A percentile compares a stretch with the other conserved stretches of the same genome.
phyloP scores from a whole-genome alignment of 2,329 filamentous ascomycete species.

The Graphilbum sp. region DNA sequence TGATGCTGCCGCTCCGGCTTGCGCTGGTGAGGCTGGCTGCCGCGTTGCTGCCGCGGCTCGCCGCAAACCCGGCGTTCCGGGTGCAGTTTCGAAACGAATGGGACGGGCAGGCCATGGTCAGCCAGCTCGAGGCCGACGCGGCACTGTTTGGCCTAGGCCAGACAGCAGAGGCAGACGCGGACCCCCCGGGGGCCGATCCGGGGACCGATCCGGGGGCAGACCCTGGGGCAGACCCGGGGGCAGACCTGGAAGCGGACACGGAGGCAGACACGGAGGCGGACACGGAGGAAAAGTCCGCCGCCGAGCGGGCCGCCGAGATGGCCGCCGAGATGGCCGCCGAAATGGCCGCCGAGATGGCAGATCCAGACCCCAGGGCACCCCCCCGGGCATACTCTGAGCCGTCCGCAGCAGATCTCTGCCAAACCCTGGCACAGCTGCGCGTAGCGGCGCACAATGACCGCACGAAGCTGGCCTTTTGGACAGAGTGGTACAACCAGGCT shows the following conservation, averaged over 20 bases:
- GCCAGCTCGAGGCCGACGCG: not conserved
- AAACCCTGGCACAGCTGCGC: not conserved
- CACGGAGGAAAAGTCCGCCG: too few species aligned
- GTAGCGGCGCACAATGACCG: not conserved
- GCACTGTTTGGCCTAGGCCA: not conserved
- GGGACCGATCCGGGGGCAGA: too few species aligned
- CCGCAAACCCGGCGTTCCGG: slow-evolving; percentile 10
- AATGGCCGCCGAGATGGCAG: too few species aligned
- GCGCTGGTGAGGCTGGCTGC: slow-evolving; percentile 13
- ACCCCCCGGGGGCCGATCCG: too few species aligned
- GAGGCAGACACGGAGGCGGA: too few species aligned
- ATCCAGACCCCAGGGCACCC: too few species aligned
- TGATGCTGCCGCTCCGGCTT: slow-evolving; percentile 10
- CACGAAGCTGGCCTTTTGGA: not conserved
- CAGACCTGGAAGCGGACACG: too few species aligned
- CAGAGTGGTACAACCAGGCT: not conserved
- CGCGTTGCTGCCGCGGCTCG: slow-evolving; percentile 10
- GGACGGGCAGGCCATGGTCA: not conserved
- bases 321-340: too few species aligned
- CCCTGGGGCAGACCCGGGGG: too few species aligned
- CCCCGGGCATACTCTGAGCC: too few species aligned
- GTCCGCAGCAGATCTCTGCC: not conserved
- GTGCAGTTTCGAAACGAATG: slow-evolving; percentile 7
- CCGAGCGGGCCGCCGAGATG: too few species aligned
- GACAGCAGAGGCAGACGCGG: not conserved